Conservation (phyloP, 2,329 filamentous ascomycete genomes). For the Volutella citrinella region DNA sequence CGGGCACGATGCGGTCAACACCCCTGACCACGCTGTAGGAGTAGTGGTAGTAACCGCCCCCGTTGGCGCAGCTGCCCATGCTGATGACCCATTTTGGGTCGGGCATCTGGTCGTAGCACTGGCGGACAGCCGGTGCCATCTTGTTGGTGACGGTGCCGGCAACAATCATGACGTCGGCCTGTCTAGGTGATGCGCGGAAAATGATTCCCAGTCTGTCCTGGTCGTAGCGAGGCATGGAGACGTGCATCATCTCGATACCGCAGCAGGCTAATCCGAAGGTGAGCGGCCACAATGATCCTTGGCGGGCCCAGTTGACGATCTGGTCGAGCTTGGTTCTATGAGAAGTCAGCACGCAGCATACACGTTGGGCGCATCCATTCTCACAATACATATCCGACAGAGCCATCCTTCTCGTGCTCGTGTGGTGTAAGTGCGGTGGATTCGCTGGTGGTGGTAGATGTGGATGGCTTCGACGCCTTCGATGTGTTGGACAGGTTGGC, state of each 20-base stretch:
- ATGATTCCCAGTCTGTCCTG: slow-evolving; percentile 64
- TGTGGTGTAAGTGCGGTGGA: no score
- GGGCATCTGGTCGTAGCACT: slow-evolving; percentile 67
- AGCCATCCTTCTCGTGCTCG: no score
- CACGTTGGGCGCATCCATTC: no score
- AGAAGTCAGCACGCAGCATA: no score
- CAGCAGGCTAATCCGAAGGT: slow-evolving; percentile 61
- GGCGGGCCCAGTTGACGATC: slow-evolving; percentile 55
- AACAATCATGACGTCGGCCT: slow-evolving; percentile 65
- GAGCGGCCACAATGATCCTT: slow-evolving; percentile 59
- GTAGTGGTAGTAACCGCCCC: slow-evolving; percentile 73
- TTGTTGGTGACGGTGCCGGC: slow-evolving; percentile 67
- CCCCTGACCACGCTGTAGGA: slow-evolving; percentile 65
- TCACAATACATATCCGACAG: no score
- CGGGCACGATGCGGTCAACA: slow-evolving; percentile 63
- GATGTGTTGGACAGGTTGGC: no score
- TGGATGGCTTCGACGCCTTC: no score
- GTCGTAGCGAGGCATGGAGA: slow-evolving; percentile 60
- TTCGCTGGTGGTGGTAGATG: no score
- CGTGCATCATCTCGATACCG: slow-evolving; percentile 63
- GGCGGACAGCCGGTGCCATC: slow-evolving; percentile 62
- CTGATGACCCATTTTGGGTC: slow-evolving; percentile 63
- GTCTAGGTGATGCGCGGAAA: slow-evolving; percentile 63
- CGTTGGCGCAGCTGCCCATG: slow-evolving; percentile 70
- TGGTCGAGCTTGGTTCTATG: slow-evolving; percentile 50